Conservation (phyloP, 768 basidiomycete species). For the Serendipita sp. region DNA sequence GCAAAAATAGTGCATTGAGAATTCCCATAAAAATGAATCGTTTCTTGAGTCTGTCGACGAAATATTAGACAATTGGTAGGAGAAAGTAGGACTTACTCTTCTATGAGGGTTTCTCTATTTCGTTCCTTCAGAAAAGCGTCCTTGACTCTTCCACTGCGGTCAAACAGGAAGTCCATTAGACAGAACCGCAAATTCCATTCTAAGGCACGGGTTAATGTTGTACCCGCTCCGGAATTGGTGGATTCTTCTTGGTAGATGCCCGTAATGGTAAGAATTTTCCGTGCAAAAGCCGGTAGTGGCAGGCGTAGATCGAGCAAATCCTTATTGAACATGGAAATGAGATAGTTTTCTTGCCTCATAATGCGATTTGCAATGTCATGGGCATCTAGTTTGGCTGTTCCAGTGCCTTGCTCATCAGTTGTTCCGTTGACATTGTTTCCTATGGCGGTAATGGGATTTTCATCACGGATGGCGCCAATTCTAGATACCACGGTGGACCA, state of each 20-base stretch:
- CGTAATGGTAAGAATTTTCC: conserved; percentile 31
- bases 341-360: conserved; percentile 94
- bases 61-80: not conserved
- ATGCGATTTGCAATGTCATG: conserved; percentile 98
- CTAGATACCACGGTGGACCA: conserved; percentile 91
- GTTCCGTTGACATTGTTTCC: conserved; percentile 38
- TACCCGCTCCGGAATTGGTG: conserved; percentile 23
- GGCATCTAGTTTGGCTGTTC: conserved; percentile 81
- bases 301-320: conserved; percentile 79
- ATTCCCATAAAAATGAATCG: conserved; percentile 96
- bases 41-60: conserved; percentile 42
- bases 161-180: conserved; percentile 89
- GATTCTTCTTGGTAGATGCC: conserved; percentile 21
- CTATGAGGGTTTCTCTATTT: conserved; percentile 59
- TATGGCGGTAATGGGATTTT: conserved; percentile 82
- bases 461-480: conserved; percentile 76
- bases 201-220: conserved; percentile 69
- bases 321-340: conserved; percentile 96
- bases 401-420: conserved; percentile 36
- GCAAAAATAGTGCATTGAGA: conserved; percentile 86
- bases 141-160: conserved; percentile 72
- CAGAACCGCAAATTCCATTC: conserved; percentile 98
- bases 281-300: conserved; percentile 47
- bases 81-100: conserved; percentile 48
- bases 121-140: conserved; percentile 82